Conservation (phyloP, 306 rosid genomes). For the Gillenia trifoliata region DNA sequence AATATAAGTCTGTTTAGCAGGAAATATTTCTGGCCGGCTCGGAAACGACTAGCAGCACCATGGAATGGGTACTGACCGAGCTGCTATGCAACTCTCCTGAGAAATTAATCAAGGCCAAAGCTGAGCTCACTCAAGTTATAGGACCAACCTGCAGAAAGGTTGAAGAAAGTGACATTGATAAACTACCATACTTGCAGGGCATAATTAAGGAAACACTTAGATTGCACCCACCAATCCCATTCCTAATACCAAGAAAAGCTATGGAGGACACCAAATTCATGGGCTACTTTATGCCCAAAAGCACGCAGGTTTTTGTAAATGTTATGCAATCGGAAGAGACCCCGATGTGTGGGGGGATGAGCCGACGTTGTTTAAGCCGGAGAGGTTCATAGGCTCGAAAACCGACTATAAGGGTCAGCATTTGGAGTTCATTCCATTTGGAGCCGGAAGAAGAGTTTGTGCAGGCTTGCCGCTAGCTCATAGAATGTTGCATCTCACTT, state of each 20-base stretch:
- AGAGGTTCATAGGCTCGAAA: too few species aligned
- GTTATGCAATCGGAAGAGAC: not conserved
- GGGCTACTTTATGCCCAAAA: constrained; percentile 42
- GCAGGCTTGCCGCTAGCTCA: constrained; percentile 48
- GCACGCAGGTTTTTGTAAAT: constrained; percentile 50
- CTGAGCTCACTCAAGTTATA: constrained; percentile 25
- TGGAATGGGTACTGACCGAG: constrained; percentile 57
- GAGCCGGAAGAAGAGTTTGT: constrained; percentile 50
- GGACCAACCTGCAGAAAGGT: constrained; percentile 20
- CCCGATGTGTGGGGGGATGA: too few species aligned
- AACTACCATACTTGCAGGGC: constrained; percentile 35
- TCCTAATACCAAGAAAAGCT: constrained; percentile 47
- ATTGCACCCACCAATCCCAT: constrained; percentile 54
- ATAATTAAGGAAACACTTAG: constrained; percentile 47
- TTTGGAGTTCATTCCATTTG: constrained; percentile 44
- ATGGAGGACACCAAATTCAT: constrained; percentile 31
- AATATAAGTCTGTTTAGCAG: constrained; percentile 15
- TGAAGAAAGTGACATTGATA: constrained; percentile 48
- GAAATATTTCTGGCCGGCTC: constrained; percentile 56
- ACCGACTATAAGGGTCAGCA: too few species aligned
- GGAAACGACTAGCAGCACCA: constrained; percentile 52
- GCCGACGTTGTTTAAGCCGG: too few species aligned
- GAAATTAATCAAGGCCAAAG: constrained; percentile 17
- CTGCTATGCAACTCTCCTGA: constrained; percentile 21
- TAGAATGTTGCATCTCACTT: constrained; percentile 30